Conservation (phyloP, 129 eudicot species). For the Deinandra increscens region DNA sequence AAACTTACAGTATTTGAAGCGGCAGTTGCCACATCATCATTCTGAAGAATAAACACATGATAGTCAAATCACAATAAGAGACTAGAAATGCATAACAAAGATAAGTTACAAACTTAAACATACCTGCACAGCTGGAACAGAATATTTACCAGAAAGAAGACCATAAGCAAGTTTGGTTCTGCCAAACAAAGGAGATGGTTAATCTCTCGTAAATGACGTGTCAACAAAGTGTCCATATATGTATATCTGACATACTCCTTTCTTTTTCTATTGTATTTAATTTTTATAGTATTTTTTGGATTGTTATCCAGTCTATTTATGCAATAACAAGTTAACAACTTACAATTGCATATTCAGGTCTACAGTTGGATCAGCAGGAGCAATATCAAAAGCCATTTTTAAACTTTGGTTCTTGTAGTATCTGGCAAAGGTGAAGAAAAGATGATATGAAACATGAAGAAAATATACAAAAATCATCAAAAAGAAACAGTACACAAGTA, state of each 20-base stretch:
- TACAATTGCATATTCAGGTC: conserved; percentile 94
- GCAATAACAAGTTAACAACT: conserved; percentile 37
- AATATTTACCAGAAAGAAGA: conserved; percentile 88
- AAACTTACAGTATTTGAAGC: conserved; percentile 47
- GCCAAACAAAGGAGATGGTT: conserved; percentile 7
- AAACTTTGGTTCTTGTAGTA: conserved; percentile 60
- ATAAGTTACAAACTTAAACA: conserved; percentile 12
- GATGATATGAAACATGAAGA: conserved; percentile 4
- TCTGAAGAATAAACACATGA: conserved; percentile 33
- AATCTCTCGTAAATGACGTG: neutral
- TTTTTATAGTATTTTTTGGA: neutral
- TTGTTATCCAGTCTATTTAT: conserved; percentile 1
- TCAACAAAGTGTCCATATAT: conserved; percentile 11
- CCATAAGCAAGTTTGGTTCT: conserved; percentile 89
- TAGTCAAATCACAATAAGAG: conserved; percentile 17
- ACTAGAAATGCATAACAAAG: conserved; percentile 1
- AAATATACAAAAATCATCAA: neutral
- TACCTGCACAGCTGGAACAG: conserved; percentile 69
- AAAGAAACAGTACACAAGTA: conserved; percentile 41
- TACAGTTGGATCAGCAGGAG: conserved; percentile 96
- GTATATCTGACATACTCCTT: neutral
- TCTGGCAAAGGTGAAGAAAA: conserved; percentile 32
- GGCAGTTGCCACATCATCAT: conserved; percentile 41
- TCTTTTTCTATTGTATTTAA: conserved; percentile 7
- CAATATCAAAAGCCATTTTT: conserved; percentile 67